Conservation (phyloP, 1,284 basidiomycete genomes). For the Malassezia equina region DNA sequence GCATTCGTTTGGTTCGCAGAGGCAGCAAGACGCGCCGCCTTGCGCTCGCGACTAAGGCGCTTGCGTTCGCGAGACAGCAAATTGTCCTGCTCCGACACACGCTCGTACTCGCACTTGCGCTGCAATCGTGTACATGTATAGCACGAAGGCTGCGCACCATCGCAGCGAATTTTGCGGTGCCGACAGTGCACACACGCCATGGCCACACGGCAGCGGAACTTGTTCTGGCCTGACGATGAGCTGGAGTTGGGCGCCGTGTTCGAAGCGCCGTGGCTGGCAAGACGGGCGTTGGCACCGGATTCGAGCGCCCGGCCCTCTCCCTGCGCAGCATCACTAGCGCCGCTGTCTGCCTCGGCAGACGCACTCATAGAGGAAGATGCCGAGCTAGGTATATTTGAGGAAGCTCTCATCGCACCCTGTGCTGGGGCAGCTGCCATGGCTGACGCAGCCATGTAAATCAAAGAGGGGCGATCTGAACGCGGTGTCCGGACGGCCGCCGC, state of each 20-base stretch:
- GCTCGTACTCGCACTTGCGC: conserved; percentile 38
- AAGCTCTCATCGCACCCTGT: background rate
- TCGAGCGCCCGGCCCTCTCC: background rate
- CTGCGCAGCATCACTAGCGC: background rate
- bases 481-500: background rate
- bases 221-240: conserved; percentile 3
- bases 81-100: conserved; percentile 35
- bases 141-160: conserved; percentile 32
- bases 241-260: background rate
- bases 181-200: conserved; percentile 43
- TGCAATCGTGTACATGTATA: conserved; percentile 33
- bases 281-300: background rate
- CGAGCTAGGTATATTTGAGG: background rate
- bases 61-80: conserved; percentile 38
- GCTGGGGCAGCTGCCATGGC: background rate
- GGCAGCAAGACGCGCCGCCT: conserved; percentile 15
- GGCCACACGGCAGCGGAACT: conserved; percentile 19
- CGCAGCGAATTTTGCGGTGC: conserved; percentile 40
- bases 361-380: background rate
- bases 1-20: background rate
- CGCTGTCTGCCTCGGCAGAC: background rate
- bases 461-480: background rate
- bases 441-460: background rate
- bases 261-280: background rate
- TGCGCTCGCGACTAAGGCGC: conserved; percentile 30